These are phyloP conservation scores for Microsporum canis DNA, from an alignment of 2,329 filamentous ascomycete species.

Conservation along the genomic window DNA sequence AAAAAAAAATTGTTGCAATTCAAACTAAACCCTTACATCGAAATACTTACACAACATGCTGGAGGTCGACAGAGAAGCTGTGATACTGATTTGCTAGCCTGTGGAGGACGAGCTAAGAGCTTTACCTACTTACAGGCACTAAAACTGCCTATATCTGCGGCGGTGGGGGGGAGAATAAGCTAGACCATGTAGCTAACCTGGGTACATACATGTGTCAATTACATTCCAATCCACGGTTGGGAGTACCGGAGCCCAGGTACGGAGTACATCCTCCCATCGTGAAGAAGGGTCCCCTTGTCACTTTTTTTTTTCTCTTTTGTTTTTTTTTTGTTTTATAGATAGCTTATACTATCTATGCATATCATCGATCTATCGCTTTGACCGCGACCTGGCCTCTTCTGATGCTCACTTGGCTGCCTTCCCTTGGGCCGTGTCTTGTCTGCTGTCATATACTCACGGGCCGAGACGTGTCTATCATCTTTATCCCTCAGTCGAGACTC, in stretches of 20 bases:
- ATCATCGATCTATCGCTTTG: not conserved
- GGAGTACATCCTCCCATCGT: not conserved
- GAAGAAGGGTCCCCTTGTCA: not conserved
- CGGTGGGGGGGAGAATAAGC: too few species aligned
- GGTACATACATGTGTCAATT: not conserved
- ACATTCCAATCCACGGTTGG: not conserved
- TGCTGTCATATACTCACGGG: not conserved
- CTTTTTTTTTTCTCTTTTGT: not conserved
- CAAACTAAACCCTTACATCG: slow-evolving; percentile 1
- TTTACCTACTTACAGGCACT: not conserved
- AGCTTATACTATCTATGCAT: not conserved
- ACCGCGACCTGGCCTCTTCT: not conserved
- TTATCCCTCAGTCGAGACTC: not conserved
- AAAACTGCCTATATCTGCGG: not conserved
- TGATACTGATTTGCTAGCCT: not conserved
- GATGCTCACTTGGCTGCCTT: not conserved
- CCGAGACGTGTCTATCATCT: not conserved
- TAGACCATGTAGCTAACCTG: not conserved
- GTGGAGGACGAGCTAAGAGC: not conserved
- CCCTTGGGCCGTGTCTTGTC: not conserved
- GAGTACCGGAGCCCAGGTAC: not conserved
- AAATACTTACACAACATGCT: not conserved
- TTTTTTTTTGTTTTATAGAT: not conserved
- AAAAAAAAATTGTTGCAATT: not conserved
- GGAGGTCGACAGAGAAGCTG: not conserved